Evolutionary conservation across 345 rosid species (phyloP).

Genomic region (Euclidium syriacum): DNA sequence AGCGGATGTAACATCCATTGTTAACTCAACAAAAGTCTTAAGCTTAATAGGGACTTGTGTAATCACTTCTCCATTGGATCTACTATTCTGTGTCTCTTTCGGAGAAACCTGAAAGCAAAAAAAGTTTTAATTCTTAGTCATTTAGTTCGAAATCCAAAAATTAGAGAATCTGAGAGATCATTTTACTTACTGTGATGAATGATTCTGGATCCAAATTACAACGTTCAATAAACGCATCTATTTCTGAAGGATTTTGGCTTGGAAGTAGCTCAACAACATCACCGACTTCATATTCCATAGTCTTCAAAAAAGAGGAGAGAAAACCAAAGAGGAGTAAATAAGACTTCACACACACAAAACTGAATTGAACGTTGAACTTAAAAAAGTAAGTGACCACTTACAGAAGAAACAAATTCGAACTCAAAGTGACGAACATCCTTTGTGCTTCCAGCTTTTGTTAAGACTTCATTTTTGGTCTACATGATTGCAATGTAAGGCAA

Average conservation of each 20-base stretch:
- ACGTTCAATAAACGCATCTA: constrained; percentile 63
- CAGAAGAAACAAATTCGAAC: constrained; percentile 69
- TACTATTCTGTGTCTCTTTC: constrained; percentile 37
- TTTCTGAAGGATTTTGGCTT: constrained; percentile 50
- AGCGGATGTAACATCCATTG: constrained; percentile 97
- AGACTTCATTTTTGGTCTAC: constrained; percentile 53
- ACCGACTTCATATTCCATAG: constrained; percentile 59
- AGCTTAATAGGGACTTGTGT: constrained; percentile 50
- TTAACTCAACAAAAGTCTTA: constrained; percentile 62
- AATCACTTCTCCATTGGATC: constrained; percentile 16
- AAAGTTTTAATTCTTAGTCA: not conserved
- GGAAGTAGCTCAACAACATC: constrained; percentile 93
- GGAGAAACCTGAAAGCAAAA: constrained; percentile 49
- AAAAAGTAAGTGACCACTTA: constrained; percentile 37
- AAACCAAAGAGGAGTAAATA: not conserved
- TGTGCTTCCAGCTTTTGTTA: constrained; percentile 53
- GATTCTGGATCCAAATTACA: constrained; percentile 82
- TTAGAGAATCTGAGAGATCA: not conserved
- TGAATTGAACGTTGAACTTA: not conserved
- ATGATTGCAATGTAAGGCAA: constrained; percentile 16
- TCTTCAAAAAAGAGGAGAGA: constrained; percentile 41
- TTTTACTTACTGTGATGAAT: constrained; percentile 56
- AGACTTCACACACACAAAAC: not conserved
- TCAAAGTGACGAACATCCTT: constrained; percentile 93
- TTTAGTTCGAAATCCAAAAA: not conserved